phyloP scores from a whole-genome alignment of 2,329 filamentous ascomycete species.

The Didymosphaeria variabile region DNA sequence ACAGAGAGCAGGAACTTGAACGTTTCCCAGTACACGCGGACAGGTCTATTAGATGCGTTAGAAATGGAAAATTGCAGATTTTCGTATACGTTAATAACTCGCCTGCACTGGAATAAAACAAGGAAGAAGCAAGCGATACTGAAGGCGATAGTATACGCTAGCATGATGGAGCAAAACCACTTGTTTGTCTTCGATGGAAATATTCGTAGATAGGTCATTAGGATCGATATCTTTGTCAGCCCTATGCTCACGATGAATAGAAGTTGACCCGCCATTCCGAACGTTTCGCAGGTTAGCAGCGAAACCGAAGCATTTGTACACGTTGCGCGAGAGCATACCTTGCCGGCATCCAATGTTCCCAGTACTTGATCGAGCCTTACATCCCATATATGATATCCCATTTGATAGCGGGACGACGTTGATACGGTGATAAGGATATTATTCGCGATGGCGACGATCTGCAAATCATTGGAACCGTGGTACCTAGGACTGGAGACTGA shows the following conservation, averaged over 20 bases:
- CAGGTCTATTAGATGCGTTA: conserved; percentile 20
- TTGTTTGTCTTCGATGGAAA: conserved; percentile 39
- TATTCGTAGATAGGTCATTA: conserved; percentile 34
- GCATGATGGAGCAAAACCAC: conserved; percentile 38
- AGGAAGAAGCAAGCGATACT: conserved; percentile 34
- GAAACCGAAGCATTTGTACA: background rate
- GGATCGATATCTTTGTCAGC: conserved; percentile 40
- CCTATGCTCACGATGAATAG: conserved; percentile 35
- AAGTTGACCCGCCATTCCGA: conserved; percentile 32
- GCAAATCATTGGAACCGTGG: background rate
- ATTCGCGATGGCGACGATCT: conserved; percentile 33
- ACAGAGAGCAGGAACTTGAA: conserved; percentile 31
- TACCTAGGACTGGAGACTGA: background rate
- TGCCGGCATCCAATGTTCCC: conserved; percentile 28
- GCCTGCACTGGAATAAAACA: conserved; percentile 42
- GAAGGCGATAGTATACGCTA: conserved; percentile 33
- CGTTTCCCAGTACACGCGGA: conserved; percentile 36
- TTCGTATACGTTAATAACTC: conserved; percentile 12
- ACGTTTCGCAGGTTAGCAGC: background rate
- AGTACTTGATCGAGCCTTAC: conserved; percentile 26
- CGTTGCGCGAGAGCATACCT: conserved; percentile 19
- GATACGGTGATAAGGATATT: conserved; percentile 39
- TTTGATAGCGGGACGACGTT: conserved; percentile 34
- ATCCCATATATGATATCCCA: conserved; percentile 43
- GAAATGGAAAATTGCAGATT: background rate